Evolutionary conservation across 345 rosid genomes (phyloP).

Genomic region (Hibiscus syriacus): DNA sequence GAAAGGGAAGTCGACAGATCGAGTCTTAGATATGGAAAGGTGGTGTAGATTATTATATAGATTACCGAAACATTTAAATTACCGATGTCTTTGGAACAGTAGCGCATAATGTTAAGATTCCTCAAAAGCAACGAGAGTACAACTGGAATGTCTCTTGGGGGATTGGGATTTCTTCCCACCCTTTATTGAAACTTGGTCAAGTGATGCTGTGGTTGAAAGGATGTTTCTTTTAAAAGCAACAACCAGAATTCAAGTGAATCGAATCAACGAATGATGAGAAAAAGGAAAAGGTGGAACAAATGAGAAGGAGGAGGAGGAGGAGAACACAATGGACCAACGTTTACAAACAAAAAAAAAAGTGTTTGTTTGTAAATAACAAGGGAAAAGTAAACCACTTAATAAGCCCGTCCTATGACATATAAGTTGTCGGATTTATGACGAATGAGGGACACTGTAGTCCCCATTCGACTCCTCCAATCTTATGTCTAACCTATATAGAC

Average conservation of each 20-base stretch:
- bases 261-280: neutral
- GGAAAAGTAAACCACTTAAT: constrained; percentile 1
- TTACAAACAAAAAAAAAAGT: constrained; percentile 10
- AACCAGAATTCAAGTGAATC: neutral
- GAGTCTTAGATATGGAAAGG: neutral
- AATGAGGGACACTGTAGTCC: constrained; percentile 22
- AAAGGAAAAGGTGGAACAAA: neutral
- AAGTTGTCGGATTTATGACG: constrained; percentile 26
- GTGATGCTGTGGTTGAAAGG: constrained; percentile 29
- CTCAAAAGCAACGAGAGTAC: constrained; percentile 88
- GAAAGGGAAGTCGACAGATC: too few relatives aligned
- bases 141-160: constrained; percentile 59
- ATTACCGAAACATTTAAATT: neutral
- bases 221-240: constrained; percentile 26
- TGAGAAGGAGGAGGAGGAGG: neutral
- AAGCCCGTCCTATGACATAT: constrained; percentile 36
- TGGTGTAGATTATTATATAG: neutral
- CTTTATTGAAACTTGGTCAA: too few relatives aligned
- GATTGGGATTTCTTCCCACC: constrained; percentile 12
- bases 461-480: constrained; percentile 33
- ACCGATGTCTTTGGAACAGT: neutral
- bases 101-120: constrained; percentile 21
- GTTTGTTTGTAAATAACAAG: neutral
- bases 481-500: neutral
- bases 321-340: constrained; percentile 16